Base-by-base conservation (phyloP, 140 eudicot species). In the Flaveria floridana region DNA sequence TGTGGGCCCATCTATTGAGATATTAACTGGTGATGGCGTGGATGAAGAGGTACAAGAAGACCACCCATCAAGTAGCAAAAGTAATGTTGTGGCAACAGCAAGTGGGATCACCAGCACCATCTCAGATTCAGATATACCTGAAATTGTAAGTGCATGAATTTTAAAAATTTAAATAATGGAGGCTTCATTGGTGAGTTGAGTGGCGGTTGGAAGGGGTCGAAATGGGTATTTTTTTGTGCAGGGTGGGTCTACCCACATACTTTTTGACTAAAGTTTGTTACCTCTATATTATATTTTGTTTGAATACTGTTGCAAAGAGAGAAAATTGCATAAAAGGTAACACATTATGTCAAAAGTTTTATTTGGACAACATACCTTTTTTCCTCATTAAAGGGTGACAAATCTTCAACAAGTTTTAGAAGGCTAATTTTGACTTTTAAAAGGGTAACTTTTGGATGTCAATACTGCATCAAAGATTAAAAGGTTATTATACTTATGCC, bases 111-210 rank as follows among this genome's bases (percentile, higher is more conserved):
- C 83, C 20, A 69, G 78, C 47, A 70, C 84, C 19, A 72, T 74
- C 12, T 23, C 25, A 52, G 96, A 93, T 71, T 73, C 91, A 13
- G 96, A 88, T 70, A 67, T 93, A 76, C 87, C 89, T 11, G 81
- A 80, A 81, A 80, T 93, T 53, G 97, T 90, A 85, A 86, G 97
- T 82, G 62, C 41, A 30, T 61, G 10, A 16, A 37, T 7, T 53
- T 47, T 50, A 50, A 10, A 30, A 9, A 2, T 73, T 3, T n/a
- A 50, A 63, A 20, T 16, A 9, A 46, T 2, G 37, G 79, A 73
- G 15, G 46, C 47, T 15, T 18, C 23, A 57, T 1, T 1, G 1
- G 53, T 4, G n/a, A 2, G 61, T 39, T 15, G 41, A 58, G 42
- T 50, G 3, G 37, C 52, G 65, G 23, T 57, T 50, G 39, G 20